A percentile compares a stretch with the other conserved stretches of the same genome.
Conservation (phyloP, 169 alveolate species). For the Plasmodium sp. region DNA sequence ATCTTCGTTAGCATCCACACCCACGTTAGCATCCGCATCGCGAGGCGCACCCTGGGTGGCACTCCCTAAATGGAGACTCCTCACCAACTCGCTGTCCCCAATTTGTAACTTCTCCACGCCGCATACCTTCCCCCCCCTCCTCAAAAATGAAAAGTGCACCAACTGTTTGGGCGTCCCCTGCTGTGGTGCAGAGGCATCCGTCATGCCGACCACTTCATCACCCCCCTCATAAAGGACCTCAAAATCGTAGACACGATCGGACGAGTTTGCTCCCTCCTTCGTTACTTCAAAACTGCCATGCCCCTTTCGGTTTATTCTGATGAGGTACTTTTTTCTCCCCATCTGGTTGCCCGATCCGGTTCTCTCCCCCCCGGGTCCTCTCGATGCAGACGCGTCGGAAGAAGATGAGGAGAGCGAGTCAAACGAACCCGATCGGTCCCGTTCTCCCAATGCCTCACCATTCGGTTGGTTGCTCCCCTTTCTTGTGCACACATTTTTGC, state of each 20-base stretch:
- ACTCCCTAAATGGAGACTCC: background rate
- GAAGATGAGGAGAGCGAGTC: conserved; percentile 16
- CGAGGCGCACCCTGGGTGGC: background rate
- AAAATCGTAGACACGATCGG: background rate
- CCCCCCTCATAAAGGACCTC: background rate
- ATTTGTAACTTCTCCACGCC: conserved; percentile 7
- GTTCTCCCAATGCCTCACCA: background rate
- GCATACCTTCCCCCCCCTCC: conserved; percentile 9
- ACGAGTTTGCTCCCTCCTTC: background rate
- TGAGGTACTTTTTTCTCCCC: conserved; percentile 20
- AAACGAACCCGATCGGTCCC: background rate
- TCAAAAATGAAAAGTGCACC: conserved; percentile 27
- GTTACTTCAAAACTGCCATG: conserved; percentile 12
- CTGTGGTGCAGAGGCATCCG: background rate
- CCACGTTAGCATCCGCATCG: background rate
- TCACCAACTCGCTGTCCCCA: background rate
- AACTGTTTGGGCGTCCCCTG: background rate
- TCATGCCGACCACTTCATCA: background rate
- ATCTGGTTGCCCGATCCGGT: background rate
- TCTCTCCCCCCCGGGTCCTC: background rate
- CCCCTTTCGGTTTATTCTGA: conserved; percentile 40
- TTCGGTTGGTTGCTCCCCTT: background rate
- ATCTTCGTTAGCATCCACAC: background rate
- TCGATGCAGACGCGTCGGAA: background rate
- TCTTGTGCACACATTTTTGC: background rate